Evolutionary conservation across 2,329 filamentous ascomycete species (phyloP).

Genomic region (Penicillium brevicompactum): DNA sequence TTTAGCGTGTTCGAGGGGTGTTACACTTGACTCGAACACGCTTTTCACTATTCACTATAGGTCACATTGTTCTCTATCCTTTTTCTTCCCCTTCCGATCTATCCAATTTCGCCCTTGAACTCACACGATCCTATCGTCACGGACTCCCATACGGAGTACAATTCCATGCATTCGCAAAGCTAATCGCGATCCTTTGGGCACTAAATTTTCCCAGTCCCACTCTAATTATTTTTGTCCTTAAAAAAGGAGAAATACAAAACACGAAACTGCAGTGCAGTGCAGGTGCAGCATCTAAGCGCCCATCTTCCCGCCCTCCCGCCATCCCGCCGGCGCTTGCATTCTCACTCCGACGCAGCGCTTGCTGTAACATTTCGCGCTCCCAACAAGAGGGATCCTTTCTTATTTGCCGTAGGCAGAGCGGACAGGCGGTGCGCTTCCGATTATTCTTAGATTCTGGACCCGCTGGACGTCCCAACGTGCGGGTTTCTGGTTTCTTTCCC

Average conservation of each 20-base stretch:
- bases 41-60: neutral
- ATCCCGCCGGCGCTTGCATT: constrained; percentile 17
- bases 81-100: constrained; percentile 4
- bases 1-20: constrained; percentile 18
- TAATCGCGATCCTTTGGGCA: neutral
- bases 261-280: neutral
- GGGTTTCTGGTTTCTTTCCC: neutral
- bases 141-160: neutral
- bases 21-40: too few relatives aligned
- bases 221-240: too few relatives aligned
- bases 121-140: neutral
- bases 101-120: constrained; percentile 10
- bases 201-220: too few relatives aligned
- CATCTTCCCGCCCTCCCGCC: neutral
- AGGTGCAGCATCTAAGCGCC: constrained; percentile 23
- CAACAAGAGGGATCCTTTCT: neutral
- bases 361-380: neutral
- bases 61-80: constrained; percentile 11
- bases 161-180: constrained; percentile 6
- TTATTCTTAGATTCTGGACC: neutral
- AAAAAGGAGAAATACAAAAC: too few relatives aligned
- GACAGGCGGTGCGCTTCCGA: neutral
- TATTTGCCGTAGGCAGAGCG: neutral
- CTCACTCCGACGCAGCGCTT: constrained; percentile 3
- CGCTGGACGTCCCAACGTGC: neutral